Evolutionary conservation across 1,284 basidiomycete species (phyloP).

Genomic region (Ceratobasidium theobromae): DNA sequence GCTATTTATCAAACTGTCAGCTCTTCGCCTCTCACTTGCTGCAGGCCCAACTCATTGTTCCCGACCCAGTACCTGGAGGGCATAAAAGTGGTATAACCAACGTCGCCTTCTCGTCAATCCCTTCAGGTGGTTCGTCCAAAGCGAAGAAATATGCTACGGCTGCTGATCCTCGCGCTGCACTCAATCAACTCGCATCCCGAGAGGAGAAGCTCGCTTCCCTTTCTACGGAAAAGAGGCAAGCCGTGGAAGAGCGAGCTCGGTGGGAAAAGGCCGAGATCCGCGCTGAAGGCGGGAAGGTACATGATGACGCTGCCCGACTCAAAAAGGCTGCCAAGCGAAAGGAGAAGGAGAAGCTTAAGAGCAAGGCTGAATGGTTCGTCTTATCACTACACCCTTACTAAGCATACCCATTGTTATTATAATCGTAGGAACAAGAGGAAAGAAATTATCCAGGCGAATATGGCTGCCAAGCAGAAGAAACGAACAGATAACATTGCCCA

Average conservation of each 20-base stretch:
- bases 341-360: constrained; percentile 84
- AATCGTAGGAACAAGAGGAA: constrained; percentile 77
- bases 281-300: constrained; percentile 82
- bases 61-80: constrained; percentile 19
- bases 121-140: constrained; percentile 42
- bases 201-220: constrained; percentile 71
- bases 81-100: constrained; percentile 14
- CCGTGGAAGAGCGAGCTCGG: constrained; percentile 72
- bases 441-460: constrained; percentile 65
- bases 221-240: constrained; percentile 77
- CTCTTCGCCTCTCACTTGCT: background rate
- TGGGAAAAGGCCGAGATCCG: constrained; percentile 87
- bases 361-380: constrained; percentile 78
- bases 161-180: constrained; percentile 80
- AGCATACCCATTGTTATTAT: background rate
- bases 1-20: constrained; percentile 27
- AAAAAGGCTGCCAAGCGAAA: constrained; percentile 90
- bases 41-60: constrained; percentile 25
- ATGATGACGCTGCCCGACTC: constrained; percentile 75
- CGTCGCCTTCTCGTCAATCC: background rate
- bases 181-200: constrained; percentile 72
- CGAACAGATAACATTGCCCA: constrained; percentile 83
- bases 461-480: constrained; percentile 85
- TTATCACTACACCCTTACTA: background rate
- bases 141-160: constrained; percentile 63